phyloP scores from a whole-genome alignment of 352 stramenopile species.

The Pythium brachiatum region DNA sequence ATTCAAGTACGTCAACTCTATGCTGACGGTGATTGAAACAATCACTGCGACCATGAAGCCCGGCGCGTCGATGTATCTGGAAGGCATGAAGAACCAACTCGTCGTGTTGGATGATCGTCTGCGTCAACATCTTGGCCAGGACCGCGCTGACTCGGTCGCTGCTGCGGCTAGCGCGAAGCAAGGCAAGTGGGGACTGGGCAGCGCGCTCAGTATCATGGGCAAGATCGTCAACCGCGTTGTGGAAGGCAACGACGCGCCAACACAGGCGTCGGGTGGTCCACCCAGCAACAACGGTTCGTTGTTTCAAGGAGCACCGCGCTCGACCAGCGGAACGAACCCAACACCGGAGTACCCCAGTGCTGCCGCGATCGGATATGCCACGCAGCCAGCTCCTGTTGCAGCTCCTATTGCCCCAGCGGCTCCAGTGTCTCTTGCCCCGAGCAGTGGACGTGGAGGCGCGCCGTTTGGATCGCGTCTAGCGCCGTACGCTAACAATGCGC shows the following conservation, averaged over 20 bases:
- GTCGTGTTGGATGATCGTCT: conserved; percentile 83
- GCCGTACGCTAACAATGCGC: background rate
- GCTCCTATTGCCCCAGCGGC: background rate
- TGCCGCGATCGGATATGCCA: conserved; percentile 20
- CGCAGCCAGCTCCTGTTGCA: conserved; percentile 7
- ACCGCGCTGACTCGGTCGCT: conserved; percentile 64
- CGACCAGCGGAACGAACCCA: conserved; percentile 20
- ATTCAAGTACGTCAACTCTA: conserved; percentile 87
- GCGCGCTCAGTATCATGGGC: conserved; percentile 80
- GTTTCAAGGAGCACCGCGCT: conserved; percentile 37
- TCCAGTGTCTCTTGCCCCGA: background rate
- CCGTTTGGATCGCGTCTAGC: conserved; percentile 3
- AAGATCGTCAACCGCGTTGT: conserved; percentile 87
- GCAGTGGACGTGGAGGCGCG: conserved; percentile 18
- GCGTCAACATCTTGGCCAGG: conserved; percentile 80
- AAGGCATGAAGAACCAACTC: conserved; percentile 87
- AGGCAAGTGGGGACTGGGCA: conserved; percentile 79
- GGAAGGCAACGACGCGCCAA: conserved; percentile 59
- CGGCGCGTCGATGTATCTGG: conserved; percentile 81
- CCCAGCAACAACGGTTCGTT: conserved; percentile 27
- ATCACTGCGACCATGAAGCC: conserved; percentile 81
- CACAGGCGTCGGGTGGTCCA: conserved; percentile 9
- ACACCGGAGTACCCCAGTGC: conserved; percentile 31
- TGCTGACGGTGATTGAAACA: conserved; percentile 72
- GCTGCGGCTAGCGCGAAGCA: conserved; percentile 44